These are phyloP conservation scores for grape (Vitis vinifera) DNA, from an alignment of 164 flowering plant species.

Conservation along the genomic window ASM3070453v1 NC_081815.1:426501-427000, in stretches of 20 bases:
- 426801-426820: slow-evolving; percentile 59
- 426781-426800: slow-evolving; percentile 48
- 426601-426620: too few species aligned
- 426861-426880: slow-evolving; percentile 22
- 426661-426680: too few species aligned
- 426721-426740: not conserved
- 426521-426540: too few species aligned
- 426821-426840: slow-evolving; percentile 55
- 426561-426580: too few species aligned
- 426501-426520: too few species aligned
- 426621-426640: too few species aligned
- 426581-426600: too few species aligned
- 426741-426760: too few species aligned
- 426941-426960: slow-evolving; percentile 48
- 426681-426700: too few species aligned
- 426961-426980: slow-evolving; percentile 48
- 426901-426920: slow-evolving; percentile 63
- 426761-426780: not conserved
- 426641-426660: too few species aligned
- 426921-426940: slow-evolving; percentile 49
- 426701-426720: too few species aligned
- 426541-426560: too few species aligned
- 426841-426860: slow-evolving; percentile 49
- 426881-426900: slow-evolving; percentile 35
- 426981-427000: slow-evolving; percentile 35